Evolutionary conservation across 192 early-diverging fungal genomes (phyloP).

Genomic region (Coemansia umbellata): DNA sequence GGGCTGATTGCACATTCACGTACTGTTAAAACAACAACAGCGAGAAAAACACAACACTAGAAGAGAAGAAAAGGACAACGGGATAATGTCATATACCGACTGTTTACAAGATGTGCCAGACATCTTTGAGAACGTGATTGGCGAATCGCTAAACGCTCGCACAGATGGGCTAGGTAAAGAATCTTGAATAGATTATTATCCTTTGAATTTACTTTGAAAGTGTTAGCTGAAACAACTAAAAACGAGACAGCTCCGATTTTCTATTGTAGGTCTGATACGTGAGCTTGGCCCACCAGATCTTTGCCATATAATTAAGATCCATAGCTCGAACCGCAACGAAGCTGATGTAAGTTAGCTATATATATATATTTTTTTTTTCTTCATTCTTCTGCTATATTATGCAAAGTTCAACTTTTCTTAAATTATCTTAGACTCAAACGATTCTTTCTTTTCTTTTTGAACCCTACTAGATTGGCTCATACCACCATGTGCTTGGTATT

Average conservation of each 20-base stretch:
- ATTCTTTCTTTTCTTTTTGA: too few species aligned
- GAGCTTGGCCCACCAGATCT: constrained; percentile 98
- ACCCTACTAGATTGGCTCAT: constrained; percentile 73
- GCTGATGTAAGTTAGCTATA: constrained; percentile 29
- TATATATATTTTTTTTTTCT: too few species aligned
- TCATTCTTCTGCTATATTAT: background rate
- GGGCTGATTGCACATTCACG: too few species aligned
- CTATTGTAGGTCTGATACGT: constrained; percentile 65
- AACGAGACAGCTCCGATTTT: background rate
- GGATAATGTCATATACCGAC: constrained; percentile 51
- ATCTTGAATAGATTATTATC: too few species aligned
- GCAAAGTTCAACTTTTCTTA: background rate
- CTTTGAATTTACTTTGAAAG: too few species aligned
- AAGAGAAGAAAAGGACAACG: background rate
- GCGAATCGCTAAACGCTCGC: constrained; percentile 80
- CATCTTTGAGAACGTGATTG: constrained; percentile 92
- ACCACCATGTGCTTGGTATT: constrained; percentile 74
- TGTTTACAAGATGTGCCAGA: constrained; percentile 86
- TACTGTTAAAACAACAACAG: too few species aligned
- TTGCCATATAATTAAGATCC: constrained; percentile 92
- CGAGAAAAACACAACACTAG: too few species aligned
- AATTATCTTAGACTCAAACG: too few species aligned
- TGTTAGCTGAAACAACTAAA: too few species aligned
- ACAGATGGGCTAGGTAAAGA: constrained; percentile 86
- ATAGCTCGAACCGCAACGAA: constrained; percentile 53